Evolutionary conservation across 2,329 filamentous ascomycete genomes (phyloP).

Genomic region (Aspergillus sp.): DNA sequence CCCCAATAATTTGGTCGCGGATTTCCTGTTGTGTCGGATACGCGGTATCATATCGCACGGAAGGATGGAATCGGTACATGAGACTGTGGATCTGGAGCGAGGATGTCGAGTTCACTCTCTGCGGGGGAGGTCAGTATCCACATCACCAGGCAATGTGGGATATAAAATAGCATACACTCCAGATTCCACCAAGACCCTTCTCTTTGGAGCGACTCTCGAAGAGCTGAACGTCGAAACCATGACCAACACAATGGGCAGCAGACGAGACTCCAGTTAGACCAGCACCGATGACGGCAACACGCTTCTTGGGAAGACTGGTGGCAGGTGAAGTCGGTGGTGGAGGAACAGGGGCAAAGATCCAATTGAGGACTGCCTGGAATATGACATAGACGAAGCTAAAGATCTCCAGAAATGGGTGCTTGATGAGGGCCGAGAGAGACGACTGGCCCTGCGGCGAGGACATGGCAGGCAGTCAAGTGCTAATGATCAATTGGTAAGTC

Average conservation of each 20-base stretch:
- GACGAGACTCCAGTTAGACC: constrained; percentile 70
- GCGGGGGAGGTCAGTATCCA: constrained; percentile 2
- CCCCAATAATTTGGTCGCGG: constrained; percentile 59
- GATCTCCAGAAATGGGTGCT: constrained; percentile 23
- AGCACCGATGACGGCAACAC: constrained; percentile 62
- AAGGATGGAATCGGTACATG: constrained; percentile 85
- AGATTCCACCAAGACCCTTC: constrained; percentile 65
- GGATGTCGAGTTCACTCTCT: constrained; percentile 76
- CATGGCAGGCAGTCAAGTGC: constrained; percentile 5
- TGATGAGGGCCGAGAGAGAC: constrained; percentile 16
- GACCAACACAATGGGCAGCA: constrained; percentile 74
- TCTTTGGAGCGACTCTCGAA: constrained; percentile 66
- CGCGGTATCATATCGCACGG: constrained; percentile 65
- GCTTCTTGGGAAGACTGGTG: constrained; percentile 48
- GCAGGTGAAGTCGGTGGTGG: constrained; percentile 51
- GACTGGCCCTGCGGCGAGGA: constrained; percentile 8
- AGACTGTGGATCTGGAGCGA: constrained; percentile 75
- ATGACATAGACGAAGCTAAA: constrained; percentile 26
- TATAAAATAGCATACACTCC: constrained; percentile 54
- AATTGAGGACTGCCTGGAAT: constrained; percentile 24
- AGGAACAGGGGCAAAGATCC: constrained; percentile 61
- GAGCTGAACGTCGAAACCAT: constrained; percentile 74
- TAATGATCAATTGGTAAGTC: neutral
- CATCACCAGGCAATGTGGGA: neutral
- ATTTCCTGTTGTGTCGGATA: constrained; percentile 75